These are phyloP conservation scores for Alternaria angustiovoidea DNA, from an alignment of 2,329 filamentous ascomycete genomes.

Conservation along the genomic window DNA sequence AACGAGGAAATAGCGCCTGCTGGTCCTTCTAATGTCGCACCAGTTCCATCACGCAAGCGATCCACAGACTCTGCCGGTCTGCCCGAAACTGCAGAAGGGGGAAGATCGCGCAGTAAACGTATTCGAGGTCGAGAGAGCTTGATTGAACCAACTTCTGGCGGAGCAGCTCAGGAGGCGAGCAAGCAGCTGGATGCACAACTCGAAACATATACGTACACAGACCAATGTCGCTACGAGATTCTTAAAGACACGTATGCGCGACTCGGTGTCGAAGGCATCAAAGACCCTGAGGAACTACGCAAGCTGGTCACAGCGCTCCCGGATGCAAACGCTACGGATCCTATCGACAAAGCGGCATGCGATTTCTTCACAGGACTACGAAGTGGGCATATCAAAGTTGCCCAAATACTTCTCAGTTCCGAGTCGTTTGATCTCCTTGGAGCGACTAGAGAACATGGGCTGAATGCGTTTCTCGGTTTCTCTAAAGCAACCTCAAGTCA, in stretches of 20 bases:
- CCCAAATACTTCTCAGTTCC: conserved; percentile 58
- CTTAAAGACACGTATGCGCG: conserved; percentile 61
- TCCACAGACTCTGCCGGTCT: conserved; percentile 68
- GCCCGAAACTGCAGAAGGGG: conserved; percentile 64
- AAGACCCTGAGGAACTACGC: conserved; percentile 52
- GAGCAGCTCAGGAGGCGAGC: conserved; percentile 60
- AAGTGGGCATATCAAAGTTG: conserved; percentile 51
- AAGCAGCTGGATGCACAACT: conserved; percentile 65
- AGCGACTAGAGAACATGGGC: conserved; percentile 59
- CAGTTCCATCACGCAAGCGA: conserved; percentile 62
- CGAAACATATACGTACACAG: conserved; percentile 62
- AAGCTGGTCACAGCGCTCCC: conserved; percentile 34
- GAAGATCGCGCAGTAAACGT: conserved; percentile 66
- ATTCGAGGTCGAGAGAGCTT: conserved; percentile 67
- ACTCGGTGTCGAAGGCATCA: conserved; percentile 58
- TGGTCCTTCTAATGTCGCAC: conserved; percentile 44
- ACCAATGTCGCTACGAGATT: conserved; percentile 65
- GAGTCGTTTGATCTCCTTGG: conserved; percentile 61
- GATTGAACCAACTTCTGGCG: conserved; percentile 56
- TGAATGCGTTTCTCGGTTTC: conserved; percentile 66
- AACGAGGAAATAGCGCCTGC: conserved; percentile 24
- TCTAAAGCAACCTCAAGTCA: conserved; percentile 58
- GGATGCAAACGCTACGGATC: conserved; percentile 18
- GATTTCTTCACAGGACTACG: conserved; percentile 54
- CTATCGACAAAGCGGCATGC: conserved; percentile 47